A percentile compares a stretch with the other conserved stretches of the same genome.
These are phyloP conservation scores for Cadophora malorum DNA, from an alignment of 2,329 filamentous ascomycete species.

Conservation along the genomic window DNA sequence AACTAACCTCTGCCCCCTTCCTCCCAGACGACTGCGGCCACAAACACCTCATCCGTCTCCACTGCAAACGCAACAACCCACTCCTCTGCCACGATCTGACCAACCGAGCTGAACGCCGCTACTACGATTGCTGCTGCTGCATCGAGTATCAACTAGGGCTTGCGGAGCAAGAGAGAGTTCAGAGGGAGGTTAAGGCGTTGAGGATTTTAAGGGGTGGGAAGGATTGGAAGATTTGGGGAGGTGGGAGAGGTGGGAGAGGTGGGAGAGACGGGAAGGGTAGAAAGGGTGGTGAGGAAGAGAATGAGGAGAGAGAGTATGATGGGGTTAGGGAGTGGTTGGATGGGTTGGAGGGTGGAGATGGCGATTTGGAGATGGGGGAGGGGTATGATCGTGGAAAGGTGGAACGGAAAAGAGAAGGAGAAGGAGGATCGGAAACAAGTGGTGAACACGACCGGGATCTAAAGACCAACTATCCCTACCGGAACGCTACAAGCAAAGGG, in stretches of 20 bases:
- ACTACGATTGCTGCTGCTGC: slow-evolving; percentile 16
- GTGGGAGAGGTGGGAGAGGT: neutral
- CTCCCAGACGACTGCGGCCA: slow-evolving; percentile 25
- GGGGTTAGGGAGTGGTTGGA: neutral
- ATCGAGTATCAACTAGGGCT: slow-evolving; percentile 12
- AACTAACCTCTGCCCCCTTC: neutral
- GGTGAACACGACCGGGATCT: neutral
- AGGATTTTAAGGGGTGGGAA: neutral
- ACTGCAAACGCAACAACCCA: slow-evolving; percentile 15
- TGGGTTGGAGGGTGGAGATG: neutral
- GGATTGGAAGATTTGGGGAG: no score
- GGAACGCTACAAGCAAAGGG: neutral
- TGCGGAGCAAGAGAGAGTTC: neutral
- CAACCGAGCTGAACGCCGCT: neutral
- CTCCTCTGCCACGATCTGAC: slow-evolving; percentile 19
- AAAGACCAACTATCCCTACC: neutral
- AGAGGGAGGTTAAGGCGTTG: neutral
- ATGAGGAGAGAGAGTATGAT: no score
- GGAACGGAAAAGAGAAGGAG: no score
- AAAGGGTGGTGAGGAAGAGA: neutral
- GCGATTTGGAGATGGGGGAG: no score
- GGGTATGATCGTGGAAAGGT: no score
- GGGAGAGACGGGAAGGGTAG: neutral
- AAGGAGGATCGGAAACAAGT: neutral
- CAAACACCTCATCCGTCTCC: slow-evolving; percentile 23